phyloP scores from a whole-genome alignment of 345 rosid genomes.

The Ceriops zippeliana region DNA sequence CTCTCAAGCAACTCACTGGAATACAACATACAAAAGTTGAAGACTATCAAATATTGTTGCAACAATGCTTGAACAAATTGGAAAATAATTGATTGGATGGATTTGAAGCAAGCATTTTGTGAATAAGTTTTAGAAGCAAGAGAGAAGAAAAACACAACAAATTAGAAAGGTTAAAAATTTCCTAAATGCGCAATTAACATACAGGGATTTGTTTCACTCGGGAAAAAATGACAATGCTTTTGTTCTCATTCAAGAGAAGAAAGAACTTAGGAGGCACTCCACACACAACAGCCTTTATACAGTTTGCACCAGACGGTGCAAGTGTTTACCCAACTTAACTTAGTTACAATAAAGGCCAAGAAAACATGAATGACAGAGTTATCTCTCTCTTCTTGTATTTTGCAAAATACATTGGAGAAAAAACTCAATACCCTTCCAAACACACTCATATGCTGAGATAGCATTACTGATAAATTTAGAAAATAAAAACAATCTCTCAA shows the following conservation, averaged over 20 bases:
- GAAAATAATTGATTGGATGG: neutral
- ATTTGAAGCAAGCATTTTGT: neutral
- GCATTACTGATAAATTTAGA: neutral
- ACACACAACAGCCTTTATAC: no score
- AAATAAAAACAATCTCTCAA: neutral
- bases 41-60: neutral
- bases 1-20: slow-evolving; percentile 79
- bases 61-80: neutral
- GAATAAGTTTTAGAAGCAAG: neutral
- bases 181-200: neutral
- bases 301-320: no score
- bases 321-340: no score
- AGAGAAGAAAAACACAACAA: neutral
- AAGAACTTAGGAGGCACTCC: no score
- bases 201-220: neutral
- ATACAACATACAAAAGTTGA: slow-evolving; percentile 3
- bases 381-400: no score
- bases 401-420: no score
- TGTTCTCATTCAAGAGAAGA: no score
- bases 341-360: no score
- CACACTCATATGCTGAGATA: no score
- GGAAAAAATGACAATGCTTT: no score
- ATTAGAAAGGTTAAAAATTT: neutral
- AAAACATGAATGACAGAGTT: no score
- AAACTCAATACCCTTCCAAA: no score